Base-by-base conservation (phyloP, 106 monocot species). In the Cymbidium sinense region DNA sequence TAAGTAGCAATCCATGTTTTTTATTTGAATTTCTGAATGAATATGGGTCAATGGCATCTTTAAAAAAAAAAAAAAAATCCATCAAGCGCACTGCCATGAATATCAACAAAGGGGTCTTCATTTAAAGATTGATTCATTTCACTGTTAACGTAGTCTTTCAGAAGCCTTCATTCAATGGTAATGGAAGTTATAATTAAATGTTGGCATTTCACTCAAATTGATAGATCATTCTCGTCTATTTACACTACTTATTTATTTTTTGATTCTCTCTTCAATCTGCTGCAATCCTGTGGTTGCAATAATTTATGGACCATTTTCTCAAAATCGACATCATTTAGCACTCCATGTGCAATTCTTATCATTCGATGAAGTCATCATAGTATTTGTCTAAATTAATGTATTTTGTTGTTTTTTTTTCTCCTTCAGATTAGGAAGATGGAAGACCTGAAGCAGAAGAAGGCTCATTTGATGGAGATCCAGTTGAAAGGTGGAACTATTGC, bases 391-490 rank as follows among this genome's bases (percentile, higher is more conserved):
- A 34, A 3, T 74, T 28, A 2, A 34, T 34, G 33, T 34, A 69
- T 34, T 69, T 34, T 31, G 2, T 13, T 69, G 28, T 2, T 31
- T 11, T 2, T 72, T 5, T 29, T 28, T 0, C 50, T 0, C 4
- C 11, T 62, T 55, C 76, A 90, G 87, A 85, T 90, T 76, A 81
- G 86, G 62, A 91, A 82, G 77, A 88, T 91, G 73, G 86, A 91
- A 52, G 91, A 88, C 10, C 70, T 88, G 50, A 88, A 88, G 70
- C 88, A 88, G 76, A 91, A 91, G 87, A 88, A 91, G 39, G 87
- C 88, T 17, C 91, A 91, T 44, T 76, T 88, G 36, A 91, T 91
- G 91, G 91, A 91, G 79, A 88, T 91, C 34, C 91, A 86, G 51
- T 83, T 91, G 50, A 87, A 85, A 9, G 90, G 87, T 10, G 87